Evolutionary conservation across 2,329 filamentous ascomycete species (phyloP).

Genomic region (Lasiodiplodia theobromae): DNA sequence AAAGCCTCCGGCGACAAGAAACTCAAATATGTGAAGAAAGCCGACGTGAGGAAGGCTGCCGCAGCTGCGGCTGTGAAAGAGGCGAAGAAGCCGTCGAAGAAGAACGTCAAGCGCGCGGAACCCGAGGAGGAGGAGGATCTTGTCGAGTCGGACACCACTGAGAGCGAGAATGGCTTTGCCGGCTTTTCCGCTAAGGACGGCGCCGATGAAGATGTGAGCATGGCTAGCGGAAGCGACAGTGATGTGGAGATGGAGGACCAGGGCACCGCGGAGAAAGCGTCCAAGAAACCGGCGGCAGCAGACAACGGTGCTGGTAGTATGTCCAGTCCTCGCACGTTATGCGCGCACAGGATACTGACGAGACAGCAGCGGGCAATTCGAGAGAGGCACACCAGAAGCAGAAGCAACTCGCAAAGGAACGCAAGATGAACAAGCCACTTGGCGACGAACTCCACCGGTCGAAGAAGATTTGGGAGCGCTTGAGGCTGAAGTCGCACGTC

Average conservation of each 20-base stretch:
- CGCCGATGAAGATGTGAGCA: constrained; percentile 30
- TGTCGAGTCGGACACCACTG: constrained; percentile 46
- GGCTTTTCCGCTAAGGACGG: constrained; percentile 43
- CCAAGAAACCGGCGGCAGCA: constrained; percentile 28
- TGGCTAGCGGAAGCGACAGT: constrained; percentile 25
- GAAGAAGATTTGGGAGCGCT: constrained; percentile 96
- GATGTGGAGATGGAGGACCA: constrained; percentile 29
- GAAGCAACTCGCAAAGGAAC: constrained; percentile 84
- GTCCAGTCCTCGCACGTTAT: background rate
- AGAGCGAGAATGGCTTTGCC: constrained; percentile 46
- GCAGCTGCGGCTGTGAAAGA: constrained; percentile 29
- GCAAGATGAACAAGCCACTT: constrained; percentile 91
- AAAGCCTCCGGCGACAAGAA: constrained; percentile 41
- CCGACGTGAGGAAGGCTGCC: constrained; percentile 39
- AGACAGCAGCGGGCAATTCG: constrained; percentile 63
- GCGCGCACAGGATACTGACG: background rate
- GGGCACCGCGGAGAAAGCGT: constrained; percentile 31
- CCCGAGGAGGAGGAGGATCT: constrained; percentile 41
- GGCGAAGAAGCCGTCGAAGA: constrained; percentile 43
- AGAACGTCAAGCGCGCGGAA: constrained; percentile 40
- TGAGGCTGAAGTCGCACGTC: constrained; percentile 92
- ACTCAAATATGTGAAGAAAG: constrained; percentile 49
- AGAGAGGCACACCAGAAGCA: constrained; percentile 93
- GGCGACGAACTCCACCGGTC: constrained; percentile 86
- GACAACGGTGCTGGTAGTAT: constrained; percentile 17